phyloP scores from a whole-genome alignment of 2,329 filamentous ascomycete species.

The Pseudocercospora macadamiae region DNA sequence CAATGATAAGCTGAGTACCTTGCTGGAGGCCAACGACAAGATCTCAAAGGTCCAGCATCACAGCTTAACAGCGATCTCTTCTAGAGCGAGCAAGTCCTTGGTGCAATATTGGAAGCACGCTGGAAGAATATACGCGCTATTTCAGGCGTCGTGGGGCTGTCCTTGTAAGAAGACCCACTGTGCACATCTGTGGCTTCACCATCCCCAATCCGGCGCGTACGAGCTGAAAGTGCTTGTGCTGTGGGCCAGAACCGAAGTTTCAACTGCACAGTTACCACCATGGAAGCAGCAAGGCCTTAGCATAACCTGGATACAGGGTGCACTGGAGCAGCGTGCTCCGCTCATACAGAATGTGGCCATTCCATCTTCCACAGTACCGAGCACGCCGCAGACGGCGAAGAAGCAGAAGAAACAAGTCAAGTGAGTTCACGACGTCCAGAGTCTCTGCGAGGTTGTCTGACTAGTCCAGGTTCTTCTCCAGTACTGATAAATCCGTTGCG shows the following conservation, averaged over 20 bases:
- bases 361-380: not conserved
- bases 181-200: conserved; percentile 17
- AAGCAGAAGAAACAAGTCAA: not conserved
- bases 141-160: conserved; percentile 11
- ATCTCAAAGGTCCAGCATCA: not conserved
- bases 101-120: conserved; percentile 21
- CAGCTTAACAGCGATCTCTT: not conserved
- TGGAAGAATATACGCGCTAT: conserved; percentile 13
- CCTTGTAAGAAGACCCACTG: conserved; percentile 11
- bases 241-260: not conserved
- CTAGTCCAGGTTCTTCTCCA: not conserved
- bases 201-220: not conserved
- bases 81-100: conserved; percentile 2
- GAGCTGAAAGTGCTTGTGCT: conserved; percentile 13
- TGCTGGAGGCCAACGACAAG: conserved; percentile 8
- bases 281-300: conserved; percentile 10
- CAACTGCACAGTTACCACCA: not conserved
- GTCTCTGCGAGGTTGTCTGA: not conserved
- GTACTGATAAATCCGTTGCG: not conserved
- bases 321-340: not conserved
- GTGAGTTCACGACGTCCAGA: not conserved
- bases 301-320: conserved; percentile 9
- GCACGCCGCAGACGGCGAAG: not conserved
- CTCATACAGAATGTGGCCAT: not conserved
- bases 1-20: conserved; percentile 10